phyloP scores from a whole-genome alignment of 306 rosid species.

The Geum urbanum region DNA sequence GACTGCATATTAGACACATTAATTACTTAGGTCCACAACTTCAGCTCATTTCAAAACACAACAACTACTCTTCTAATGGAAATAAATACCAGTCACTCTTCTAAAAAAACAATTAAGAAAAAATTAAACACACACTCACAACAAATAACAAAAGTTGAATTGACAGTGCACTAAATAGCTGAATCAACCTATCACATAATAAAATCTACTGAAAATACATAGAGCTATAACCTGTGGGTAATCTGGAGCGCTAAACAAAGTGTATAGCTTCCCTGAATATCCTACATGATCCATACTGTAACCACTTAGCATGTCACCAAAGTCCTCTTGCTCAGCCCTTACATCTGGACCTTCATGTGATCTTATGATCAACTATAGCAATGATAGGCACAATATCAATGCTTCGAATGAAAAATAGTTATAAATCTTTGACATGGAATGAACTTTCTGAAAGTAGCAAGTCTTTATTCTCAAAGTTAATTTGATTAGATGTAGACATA shows the following conservation, averaged over 20 bases:
- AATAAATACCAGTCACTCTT: not conserved
- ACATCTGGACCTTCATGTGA: conserved; percentile 92
- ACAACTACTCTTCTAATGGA: not conserved
- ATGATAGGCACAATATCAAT: conserved; percentile 15
- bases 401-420: conserved; percentile 12
- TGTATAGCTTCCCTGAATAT: conserved; percentile 72
- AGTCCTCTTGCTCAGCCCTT: conserved; percentile 62
- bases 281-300: conserved; percentile 79
- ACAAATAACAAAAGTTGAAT: conserved; percentile 1
- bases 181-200: not conserved
- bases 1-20: conserved; percentile 45
- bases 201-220: conserved; percentile 7
- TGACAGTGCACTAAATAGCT: not conserved
- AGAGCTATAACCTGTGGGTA: conserved; percentile 72
- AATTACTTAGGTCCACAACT: not conserved
- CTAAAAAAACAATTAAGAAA: not conserved
- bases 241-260: conserved; percentile 81
- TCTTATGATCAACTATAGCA: conserved; percentile 76
- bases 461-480: not conserved
- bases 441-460: conserved; percentile 8
- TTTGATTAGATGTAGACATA: not conserved
- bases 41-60: not conserved
- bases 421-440: conserved; percentile 6
- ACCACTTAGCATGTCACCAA: conserved; percentile 73
- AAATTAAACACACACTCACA: not conserved